Base-by-base conservation (phyloP, 2,329 filamentous ascomycete genomes). In the Xylaria sp. region DNA sequence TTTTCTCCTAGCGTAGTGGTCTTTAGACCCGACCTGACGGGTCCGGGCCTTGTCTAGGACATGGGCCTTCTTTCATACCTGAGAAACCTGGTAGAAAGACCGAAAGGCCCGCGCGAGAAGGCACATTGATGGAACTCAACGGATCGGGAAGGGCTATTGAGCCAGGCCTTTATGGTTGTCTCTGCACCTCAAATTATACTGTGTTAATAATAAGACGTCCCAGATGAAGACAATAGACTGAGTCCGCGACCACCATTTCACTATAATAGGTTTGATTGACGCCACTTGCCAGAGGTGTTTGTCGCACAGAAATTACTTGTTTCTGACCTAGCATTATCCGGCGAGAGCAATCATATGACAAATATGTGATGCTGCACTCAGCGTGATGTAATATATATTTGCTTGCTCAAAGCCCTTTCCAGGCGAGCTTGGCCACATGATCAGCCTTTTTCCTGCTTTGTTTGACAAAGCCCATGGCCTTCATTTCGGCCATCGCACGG, bases 401-500 rank as follows among this genome's bases (percentile, higher is more conserved):
- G 53, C 42, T 16, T 37, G 32, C 64, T 77, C 79, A 88, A 69
- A 96, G 82, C 74, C 95, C 96, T 78, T 92, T 94, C 89, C 78
- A 79, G 13, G 77, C 77, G 60, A 94, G 85, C 83, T 98, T 98
- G 47, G 93, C 91, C 73, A 98, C 84, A 81, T 98, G 95, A 78
- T 98, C 96, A 27, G 90, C 89, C 84, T 97, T 97, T 84, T 94
- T 97, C 81, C 91, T 92, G 77, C 92, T 98, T 69, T 87, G 86
- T 83, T 96, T 98, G 69, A 98, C 87, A 81, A 98, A 91, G 8
- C 96, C 96, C 75, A 99, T 84, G 63, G 91, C 88, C 79, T 91
- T 91, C 78, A 99, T 81, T 80, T 99, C 96, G 0, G 95, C 93
- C 70, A 98, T 80, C 5, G 88, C 92, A 69, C 90, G 87, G 80